These are phyloP conservation scores for Mycotypha africana DNA, from an alignment of 371 early-diverging fungal genomes.

Conservation along the genomic window DNA sequence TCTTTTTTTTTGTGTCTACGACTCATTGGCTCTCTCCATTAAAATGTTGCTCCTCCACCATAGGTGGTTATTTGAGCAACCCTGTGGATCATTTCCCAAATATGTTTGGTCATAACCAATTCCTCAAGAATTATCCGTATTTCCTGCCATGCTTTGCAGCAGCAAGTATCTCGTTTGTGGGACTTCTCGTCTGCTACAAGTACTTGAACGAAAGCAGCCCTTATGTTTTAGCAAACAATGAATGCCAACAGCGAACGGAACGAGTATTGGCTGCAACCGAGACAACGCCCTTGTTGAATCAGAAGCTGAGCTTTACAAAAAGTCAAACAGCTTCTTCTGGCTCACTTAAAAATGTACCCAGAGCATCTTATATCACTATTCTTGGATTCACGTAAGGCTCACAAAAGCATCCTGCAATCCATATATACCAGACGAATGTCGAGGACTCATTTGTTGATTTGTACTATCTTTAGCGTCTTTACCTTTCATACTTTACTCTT, in stretches of 20 bases:
- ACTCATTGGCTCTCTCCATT: too few relatives aligned
- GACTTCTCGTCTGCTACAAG: conserved; percentile 61
- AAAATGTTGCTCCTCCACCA: too few relatives aligned
- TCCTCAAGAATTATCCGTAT: conserved; percentile 75
- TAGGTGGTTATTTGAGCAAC: conserved; percentile 78
- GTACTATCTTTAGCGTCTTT: conserved; percentile 43
- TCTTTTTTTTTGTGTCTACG: too few relatives aligned
- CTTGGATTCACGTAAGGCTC: conserved; percentile 40
- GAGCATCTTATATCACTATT: conserved; percentile 26
- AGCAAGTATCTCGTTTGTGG: conserved; percentile 56
- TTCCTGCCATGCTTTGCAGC: conserved; percentile 82
- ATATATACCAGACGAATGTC: too few relatives aligned
- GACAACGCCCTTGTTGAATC: too few relatives aligned
- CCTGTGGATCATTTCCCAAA: conserved; percentile 69
- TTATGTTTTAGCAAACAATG: conserved; percentile 13
- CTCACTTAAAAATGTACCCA: conserved; percentile 15
- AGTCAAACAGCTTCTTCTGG: too few relatives aligned
- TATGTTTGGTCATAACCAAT: conserved; percentile 57
- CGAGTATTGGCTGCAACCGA: too few relatives aligned
- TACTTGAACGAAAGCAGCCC: conserved; percentile 73
- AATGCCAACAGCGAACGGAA: too few relatives aligned
- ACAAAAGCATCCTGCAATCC: too few relatives aligned
- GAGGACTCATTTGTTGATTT: too few relatives aligned
- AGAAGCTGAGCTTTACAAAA: too few relatives aligned
- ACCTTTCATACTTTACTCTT: conserved; percentile 66